Conservation (phyloP, 2,329 filamentous ascomycete species). For the Fusarium mexicanum region DNA sequence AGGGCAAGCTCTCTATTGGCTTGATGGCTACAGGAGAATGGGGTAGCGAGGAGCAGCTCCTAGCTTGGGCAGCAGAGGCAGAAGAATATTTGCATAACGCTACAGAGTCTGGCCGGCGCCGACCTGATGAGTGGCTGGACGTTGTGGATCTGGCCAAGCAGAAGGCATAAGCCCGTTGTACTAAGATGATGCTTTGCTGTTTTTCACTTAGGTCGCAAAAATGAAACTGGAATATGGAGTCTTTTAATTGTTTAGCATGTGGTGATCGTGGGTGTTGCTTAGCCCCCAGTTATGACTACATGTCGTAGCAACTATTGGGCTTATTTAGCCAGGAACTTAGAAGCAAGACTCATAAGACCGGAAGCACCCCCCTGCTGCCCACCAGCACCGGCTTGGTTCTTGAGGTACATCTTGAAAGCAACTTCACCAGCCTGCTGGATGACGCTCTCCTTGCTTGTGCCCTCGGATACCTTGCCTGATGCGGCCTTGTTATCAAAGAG, state of each 20-base stretch:
- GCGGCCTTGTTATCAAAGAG: slow-evolving; percentile 69
- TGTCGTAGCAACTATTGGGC: not conserved
- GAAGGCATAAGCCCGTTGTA: not conserved
- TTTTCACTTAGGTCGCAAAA: not conserved
- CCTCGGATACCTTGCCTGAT: slow-evolving; percentile 62
- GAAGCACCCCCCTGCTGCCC: slow-evolving; percentile 51
- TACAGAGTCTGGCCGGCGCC: slow-evolving; percentile 59
- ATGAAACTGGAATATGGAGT: not conserved
- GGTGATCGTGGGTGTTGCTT: not conserved
- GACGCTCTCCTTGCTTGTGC: slow-evolving; percentile 81
- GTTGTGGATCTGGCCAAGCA: slow-evolving; percentile 53
- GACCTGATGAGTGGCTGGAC: slow-evolving; percentile 67
- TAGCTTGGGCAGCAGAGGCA: slow-evolving; percentile 67
- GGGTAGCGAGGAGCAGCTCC: slow-evolving; percentile 71
- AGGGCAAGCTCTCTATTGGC: slow-evolving; percentile 69
- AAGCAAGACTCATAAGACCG: slow-evolving; percentile 57
- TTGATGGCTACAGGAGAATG: slow-evolving; percentile 73
- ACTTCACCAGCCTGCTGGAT: slow-evolving; percentile 83
- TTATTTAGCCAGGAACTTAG: slow-evolving; percentile 54
- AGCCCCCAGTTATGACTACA: not conserved
- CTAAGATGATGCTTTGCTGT: not conserved
- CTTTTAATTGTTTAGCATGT: not conserved
- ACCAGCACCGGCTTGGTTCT: slow-evolving; percentile 66
- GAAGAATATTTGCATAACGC: slow-evolving; percentile 64
- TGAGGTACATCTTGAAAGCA: slow-evolving; percentile 91